phyloP scores from a whole-genome alignment of 2,329 filamentous ascomycete species.

The Alternaria conjuncta region DNA sequence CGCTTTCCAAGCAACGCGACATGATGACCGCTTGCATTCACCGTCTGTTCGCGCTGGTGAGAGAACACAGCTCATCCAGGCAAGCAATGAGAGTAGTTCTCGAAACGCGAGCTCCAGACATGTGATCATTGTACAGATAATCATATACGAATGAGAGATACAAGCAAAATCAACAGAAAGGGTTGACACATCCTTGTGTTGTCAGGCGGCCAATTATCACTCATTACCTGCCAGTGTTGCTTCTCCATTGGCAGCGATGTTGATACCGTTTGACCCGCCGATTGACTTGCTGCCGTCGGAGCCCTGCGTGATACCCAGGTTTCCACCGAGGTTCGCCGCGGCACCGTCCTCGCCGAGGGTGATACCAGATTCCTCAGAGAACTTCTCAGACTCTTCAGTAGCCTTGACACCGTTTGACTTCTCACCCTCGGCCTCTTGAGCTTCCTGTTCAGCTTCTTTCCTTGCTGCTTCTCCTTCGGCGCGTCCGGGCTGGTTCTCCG shows the following conservation, averaged over 20 bases:
- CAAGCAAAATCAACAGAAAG: background rate
- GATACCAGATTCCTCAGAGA: slow-evolving; percentile 38
- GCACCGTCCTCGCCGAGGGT: slow-evolving; percentile 31
- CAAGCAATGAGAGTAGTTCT: background rate
- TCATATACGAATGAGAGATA: background rate
- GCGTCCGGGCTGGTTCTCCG: slow-evolving; percentile 28
- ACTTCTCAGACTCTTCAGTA: slow-evolving; percentile 38
- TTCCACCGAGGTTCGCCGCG: slow-evolving; percentile 39
- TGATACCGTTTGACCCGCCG: slow-evolving; percentile 41
- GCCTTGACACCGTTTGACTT: slow-evolving; percentile 35
- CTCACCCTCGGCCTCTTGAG: slow-evolving; percentile 22
- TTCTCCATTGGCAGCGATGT: slow-evolving; percentile 34
- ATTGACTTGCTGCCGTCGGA: slow-evolving; percentile 40
- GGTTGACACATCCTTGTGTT: background rate
- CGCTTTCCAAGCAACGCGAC: background rate
- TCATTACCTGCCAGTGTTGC: slow-evolving; percentile 33
- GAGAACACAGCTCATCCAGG: background rate
- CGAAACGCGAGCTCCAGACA: background rate
- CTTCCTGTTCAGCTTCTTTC: slow-evolving; percentile 26
- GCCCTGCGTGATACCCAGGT: slow-evolving; percentile 42
- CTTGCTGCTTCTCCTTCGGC: slow-evolving; percentile 17
- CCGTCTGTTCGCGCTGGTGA: background rate
- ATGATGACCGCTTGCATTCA: background rate
- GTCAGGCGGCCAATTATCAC: background rate
- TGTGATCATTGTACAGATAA: background rate